Conservation (phyloP, 2,329 filamentous ascomycete genomes). For the Seiridium unicorne region DNA sequence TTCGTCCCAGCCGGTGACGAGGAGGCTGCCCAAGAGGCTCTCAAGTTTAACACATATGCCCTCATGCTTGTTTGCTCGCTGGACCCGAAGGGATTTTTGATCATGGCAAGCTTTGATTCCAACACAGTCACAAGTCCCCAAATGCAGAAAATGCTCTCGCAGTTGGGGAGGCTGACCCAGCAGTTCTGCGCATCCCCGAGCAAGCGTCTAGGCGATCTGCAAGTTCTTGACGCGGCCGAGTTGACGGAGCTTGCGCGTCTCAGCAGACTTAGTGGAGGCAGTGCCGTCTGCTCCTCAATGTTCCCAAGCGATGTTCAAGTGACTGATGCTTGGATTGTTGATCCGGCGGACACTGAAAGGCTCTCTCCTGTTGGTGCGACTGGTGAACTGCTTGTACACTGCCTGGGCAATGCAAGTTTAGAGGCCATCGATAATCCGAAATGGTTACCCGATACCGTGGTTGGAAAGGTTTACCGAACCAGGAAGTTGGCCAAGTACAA, state of each 20-base stretch:
- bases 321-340: conserved; percentile 37
- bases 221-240: conserved; percentile 33
- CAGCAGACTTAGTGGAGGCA: conserved; percentile 20
- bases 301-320: conserved; percentile 19
- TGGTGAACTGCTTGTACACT: conserved; percentile 43
- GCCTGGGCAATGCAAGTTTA: conserved; percentile 20
- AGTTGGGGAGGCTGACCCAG: conserved; percentile 50
- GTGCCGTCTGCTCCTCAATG: conserved; percentile 15
- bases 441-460: conserved; percentile 23
- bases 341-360: conserved; percentile 30
- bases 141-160: conserved; percentile 51
- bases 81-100: conserved; percentile 51
- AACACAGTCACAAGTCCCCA: conserved; percentile 50
- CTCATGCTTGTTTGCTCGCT: conserved; percentile 66
- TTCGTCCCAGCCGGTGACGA: conserved; percentile 55
- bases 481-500: conserved; percentile 37
- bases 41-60: conserved; percentile 59
- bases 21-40: conserved; percentile 58
- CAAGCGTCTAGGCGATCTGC: conserved; percentile 30
- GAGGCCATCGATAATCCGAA: conserved; percentile 22
- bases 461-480: conserved; percentile 35
- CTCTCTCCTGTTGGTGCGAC: conserved; percentile 38
- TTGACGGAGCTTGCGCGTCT: conserved; percentile 27
- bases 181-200: conserved; percentile 42
- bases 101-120: conserved; percentile 66